These are phyloP conservation scores for Herpetospermum pedunculosum DNA, from an alignment of 306 rosid species.

Conservation along the genomic window DNA sequence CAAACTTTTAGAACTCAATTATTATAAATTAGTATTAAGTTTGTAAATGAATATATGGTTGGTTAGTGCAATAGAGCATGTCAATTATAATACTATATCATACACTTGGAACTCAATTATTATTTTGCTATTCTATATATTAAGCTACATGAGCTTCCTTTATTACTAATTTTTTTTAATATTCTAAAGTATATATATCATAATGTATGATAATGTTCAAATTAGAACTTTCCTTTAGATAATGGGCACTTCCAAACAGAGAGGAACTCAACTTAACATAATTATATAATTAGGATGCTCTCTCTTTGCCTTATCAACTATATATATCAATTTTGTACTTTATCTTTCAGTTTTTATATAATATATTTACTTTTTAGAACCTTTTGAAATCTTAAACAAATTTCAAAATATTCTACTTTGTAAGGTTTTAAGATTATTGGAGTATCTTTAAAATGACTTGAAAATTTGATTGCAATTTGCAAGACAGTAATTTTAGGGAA, in stretches of 20 bases:
- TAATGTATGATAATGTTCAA: not conserved
- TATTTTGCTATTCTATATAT: not conserved
- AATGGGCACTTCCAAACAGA: not conserved
- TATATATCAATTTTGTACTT: not conserved
- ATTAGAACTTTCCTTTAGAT: not conserved
- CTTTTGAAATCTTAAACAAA: not conserved
- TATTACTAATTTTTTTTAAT: not conserved
- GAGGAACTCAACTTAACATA: not conserved
- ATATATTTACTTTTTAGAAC: not conserved
- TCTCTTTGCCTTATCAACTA: not conserved
- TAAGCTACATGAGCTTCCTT: not conserved
- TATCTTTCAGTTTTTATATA: not conserved
- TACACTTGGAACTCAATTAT: not conserved
- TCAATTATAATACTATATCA: not conserved
- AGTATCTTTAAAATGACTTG: no score
- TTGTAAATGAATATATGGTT: not conserved
- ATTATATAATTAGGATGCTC: not conserved
- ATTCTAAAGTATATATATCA: not conserved
- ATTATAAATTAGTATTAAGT: not conserved
- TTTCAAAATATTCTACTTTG: no score
- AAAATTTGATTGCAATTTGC: no score
- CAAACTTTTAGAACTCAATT: not conserved
- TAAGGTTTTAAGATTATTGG: no score
- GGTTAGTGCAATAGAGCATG: not conserved
- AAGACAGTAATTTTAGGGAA: no score